These are phyloP conservation scores for Fusarium camptoceras DNA, from an alignment of 2,329 filamentous ascomycete species.

Conservation along the genomic window DNA sequence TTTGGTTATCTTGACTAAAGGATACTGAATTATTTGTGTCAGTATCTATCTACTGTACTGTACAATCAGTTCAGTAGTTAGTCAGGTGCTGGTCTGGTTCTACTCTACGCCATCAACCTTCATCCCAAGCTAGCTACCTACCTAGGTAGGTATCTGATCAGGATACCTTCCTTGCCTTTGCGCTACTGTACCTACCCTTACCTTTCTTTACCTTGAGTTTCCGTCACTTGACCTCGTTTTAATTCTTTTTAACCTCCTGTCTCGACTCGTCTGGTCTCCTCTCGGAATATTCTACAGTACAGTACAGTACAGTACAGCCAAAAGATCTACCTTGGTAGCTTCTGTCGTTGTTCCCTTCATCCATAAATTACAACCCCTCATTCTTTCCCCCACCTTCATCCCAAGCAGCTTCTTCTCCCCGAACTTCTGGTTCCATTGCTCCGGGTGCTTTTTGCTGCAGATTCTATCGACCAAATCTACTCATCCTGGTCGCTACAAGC, in stretches of 20 bases:
- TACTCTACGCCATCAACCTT: neutral
- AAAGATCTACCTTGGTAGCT: neutral
- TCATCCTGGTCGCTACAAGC: constrained; percentile 5
- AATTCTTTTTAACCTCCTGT: constrained; percentile 15
- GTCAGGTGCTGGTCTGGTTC: constrained; percentile 3
- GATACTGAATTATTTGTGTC: neutral
- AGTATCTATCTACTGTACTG: neutral
- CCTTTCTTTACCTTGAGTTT: constrained; percentile 26
- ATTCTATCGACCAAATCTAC: constrained; percentile 11
- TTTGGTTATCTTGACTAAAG: constrained; percentile 8
- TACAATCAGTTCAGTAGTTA: neutral
- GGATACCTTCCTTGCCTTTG: constrained; percentile 3
- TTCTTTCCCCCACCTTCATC: constrained; percentile 23
- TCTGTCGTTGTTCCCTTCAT: constrained; percentile 29
- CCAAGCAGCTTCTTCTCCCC: constrained; percentile 35
- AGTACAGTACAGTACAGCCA: neutral
- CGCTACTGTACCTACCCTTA: constrained; percentile 7
- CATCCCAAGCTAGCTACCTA: constrained; percentile 12
- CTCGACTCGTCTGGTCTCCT: neutral
- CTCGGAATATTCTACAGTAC: constrained; percentile 1
- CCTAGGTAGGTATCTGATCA: too few relatives aligned
- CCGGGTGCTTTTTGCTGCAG: constrained; percentile 34
- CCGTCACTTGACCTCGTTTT: constrained; percentile 20
- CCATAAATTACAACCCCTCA: constrained; percentile 39
- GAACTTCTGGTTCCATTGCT: constrained; percentile 42